Evolutionary conservation across 306 rosid genomes (phyloP).

Genomic region (Lablab purpureus): DNA sequence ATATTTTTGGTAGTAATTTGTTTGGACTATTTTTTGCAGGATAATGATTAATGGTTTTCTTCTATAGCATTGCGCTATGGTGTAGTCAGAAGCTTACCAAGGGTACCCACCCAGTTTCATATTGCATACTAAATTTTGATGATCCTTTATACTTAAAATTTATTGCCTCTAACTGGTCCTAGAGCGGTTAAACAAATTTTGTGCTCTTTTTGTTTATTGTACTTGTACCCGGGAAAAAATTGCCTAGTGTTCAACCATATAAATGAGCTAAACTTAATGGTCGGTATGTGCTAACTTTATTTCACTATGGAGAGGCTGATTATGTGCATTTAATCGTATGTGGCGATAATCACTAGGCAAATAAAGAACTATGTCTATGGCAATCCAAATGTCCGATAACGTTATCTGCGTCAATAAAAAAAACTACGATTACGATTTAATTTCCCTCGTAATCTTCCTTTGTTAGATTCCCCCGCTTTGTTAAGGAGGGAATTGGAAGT

Average conservation of each 20-base stretch:
- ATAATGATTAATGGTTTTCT: constrained; percentile 47
- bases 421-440: background rate
- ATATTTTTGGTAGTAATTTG: constrained; percentile 37
- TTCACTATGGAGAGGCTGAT: constrained; percentile 20
- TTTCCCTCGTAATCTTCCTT: background rate
- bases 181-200: constrained; percentile 48
- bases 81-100: constrained; percentile 43
- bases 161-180: constrained; percentile 54
- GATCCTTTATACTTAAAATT: constrained; percentile 45
- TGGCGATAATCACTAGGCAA: constrained; percentile 25
- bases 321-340: constrained; percentile 33
- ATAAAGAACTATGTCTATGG: constrained; percentile 15
- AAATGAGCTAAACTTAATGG: constrained; percentile 47
- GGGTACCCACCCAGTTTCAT: constrained; percentile 58
- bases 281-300: constrained; percentile 41
- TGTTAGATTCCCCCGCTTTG: background rate
- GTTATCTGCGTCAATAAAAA: background rate
- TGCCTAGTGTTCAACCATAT: constrained; percentile 44
- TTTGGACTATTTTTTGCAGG: constrained; percentile 60
- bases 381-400: constrained; percentile 15
- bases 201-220: constrained; percentile 24
- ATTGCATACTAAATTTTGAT: constrained; percentile 52
- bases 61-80: constrained; percentile 36
- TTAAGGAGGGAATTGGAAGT: background rate
- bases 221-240: constrained; percentile 41